Percentiles rank a stretch among this genome's conserved stretches.
Evolutionary conservation across 306 rosid genomes (phyloP).

Genomic region (Vigna mungo): DNA sequence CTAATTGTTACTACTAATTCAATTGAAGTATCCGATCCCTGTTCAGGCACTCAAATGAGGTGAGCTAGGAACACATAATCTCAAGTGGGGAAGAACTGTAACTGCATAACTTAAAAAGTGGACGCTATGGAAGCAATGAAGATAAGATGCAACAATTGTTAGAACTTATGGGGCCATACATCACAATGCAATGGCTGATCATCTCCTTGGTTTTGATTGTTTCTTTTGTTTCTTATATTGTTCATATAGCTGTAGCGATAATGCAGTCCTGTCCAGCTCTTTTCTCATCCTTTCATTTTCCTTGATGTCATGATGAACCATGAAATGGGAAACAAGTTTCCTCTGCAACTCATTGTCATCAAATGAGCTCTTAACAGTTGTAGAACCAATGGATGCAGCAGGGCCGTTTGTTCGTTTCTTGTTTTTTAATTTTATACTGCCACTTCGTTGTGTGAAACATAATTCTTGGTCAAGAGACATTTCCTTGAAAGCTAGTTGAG

Average conservation of each 20-base stretch:
- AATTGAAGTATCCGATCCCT: neutral
- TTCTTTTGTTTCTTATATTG: constrained; percentile 73
- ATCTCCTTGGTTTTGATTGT: constrained; percentile 41
- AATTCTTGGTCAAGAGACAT: constrained; percentile 70
- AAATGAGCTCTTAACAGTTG: constrained; percentile 41
- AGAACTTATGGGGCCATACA: neutral
- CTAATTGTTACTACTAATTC: neutral
- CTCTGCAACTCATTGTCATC: constrained; percentile 63
- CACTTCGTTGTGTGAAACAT: constrained; percentile 53
- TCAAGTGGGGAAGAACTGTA: constrained; percentile 14
- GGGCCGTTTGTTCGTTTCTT: constrained; percentile 55
- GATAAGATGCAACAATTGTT: neutral
- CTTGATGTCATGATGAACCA: constrained; percentile 71
- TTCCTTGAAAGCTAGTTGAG: constrained; percentile 78
- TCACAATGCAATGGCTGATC: neutral
- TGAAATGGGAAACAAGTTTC: constrained; percentile 71
- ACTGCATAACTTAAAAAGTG: neutral
- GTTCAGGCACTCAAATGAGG: constrained; percentile 9
- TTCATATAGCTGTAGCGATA: constrained; percentile 64
- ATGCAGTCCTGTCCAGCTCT: constrained; percentile 61
- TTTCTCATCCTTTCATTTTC: constrained; percentile 77
- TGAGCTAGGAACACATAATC: constrained; percentile 12
- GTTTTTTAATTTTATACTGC: constrained; percentile 50
- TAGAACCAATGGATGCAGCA: constrained; percentile 44
- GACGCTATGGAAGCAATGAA: neutral